Conservation (phyloP, 805 yeast genomes). For the Cyberlindnera euphorbiiphila region DNA sequence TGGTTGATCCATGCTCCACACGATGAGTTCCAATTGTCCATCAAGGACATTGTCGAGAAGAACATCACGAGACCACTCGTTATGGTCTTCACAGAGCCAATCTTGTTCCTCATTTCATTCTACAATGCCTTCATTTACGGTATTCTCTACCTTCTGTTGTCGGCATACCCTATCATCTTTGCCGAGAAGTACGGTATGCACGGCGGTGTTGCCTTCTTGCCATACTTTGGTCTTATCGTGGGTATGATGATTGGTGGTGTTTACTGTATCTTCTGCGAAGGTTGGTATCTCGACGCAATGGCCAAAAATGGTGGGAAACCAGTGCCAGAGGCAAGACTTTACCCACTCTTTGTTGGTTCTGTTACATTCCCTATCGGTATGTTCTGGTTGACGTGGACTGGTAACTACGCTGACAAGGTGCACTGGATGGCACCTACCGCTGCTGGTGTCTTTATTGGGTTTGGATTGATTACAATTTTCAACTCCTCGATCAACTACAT, state of each 20-base stretch:
- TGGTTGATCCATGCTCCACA: constrained; percentile 79
- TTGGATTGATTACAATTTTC: constrained; percentile 66
- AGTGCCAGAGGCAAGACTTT: constrained; percentile 77
- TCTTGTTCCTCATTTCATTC: constrained; percentile 59
- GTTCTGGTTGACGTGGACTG: constrained; percentile 88
- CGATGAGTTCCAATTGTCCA: constrained; percentile 53
- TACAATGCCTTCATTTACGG: constrained; percentile 82
- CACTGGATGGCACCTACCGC: constrained; percentile 83
- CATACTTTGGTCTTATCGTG: constrained; percentile 70
- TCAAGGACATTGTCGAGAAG: constrained; percentile 57
- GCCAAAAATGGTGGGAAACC: constrained; percentile 52
- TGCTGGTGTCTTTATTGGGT: constrained; percentile 61
- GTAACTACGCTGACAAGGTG: constrained; percentile 61
- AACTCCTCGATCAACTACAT: constrained; percentile 67
- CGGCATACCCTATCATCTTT: constrained; percentile 75
- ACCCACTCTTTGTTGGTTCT: constrained; percentile 72
- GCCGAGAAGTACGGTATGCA: constrained; percentile 54
- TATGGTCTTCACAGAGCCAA: constrained; percentile 70
- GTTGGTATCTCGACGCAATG: constrained; percentile 44
- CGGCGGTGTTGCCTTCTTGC: constrained; percentile 68
- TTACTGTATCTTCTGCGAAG: constrained; percentile 50
- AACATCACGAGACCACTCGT: constrained; percentile 54
- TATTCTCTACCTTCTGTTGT: constrained; percentile 65
- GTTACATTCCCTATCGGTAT: constrained; percentile 72
- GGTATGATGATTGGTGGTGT: constrained; percentile 63